Evolutionary conservation across 2,329 filamentous ascomycete genomes (phyloP).

Genomic region (Pseudogymnoascus verrucosus): DNA sequence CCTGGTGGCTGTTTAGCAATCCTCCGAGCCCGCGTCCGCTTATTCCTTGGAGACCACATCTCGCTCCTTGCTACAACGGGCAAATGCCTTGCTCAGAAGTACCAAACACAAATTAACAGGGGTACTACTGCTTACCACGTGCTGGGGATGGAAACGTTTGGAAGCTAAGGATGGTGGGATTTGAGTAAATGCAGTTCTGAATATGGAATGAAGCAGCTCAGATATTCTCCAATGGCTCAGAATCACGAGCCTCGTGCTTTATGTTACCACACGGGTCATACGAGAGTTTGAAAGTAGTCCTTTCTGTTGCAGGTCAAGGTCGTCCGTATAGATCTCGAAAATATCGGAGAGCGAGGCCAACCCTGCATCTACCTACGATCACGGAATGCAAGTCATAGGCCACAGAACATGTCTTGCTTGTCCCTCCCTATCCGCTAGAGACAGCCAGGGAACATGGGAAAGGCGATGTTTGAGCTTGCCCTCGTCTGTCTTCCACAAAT

Average conservation of each 20-base stretch:
- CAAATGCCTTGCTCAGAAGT: background rate
- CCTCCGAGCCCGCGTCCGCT: background rate
- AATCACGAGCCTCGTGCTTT: background rate
- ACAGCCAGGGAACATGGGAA: background rate
- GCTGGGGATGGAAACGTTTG: background rate
- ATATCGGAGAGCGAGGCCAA: background rate
- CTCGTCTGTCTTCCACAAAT: background rate
- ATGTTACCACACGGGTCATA: background rate
- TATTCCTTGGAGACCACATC: background rate
- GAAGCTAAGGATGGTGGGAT: background rate
- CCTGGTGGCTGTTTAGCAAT: background rate
- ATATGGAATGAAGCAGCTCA: background rate
- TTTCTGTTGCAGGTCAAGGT: background rate
- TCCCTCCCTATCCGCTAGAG: background rate
- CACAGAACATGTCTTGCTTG: background rate
- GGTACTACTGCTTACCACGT: background rate
- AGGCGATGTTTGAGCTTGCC: background rate
- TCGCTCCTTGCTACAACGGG: background rate
- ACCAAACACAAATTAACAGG: conserved; percentile 1
- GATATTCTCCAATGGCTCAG: background rate
- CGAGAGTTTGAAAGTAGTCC: background rate
- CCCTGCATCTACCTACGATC: background rate
- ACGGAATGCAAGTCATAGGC: conserved; percentile 4
- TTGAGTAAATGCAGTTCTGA: background rate
- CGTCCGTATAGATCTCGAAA: background rate